phyloP scores from a whole-genome alignment of 1,139 yeast genomes.

The Kodamaea arcana region DNA sequence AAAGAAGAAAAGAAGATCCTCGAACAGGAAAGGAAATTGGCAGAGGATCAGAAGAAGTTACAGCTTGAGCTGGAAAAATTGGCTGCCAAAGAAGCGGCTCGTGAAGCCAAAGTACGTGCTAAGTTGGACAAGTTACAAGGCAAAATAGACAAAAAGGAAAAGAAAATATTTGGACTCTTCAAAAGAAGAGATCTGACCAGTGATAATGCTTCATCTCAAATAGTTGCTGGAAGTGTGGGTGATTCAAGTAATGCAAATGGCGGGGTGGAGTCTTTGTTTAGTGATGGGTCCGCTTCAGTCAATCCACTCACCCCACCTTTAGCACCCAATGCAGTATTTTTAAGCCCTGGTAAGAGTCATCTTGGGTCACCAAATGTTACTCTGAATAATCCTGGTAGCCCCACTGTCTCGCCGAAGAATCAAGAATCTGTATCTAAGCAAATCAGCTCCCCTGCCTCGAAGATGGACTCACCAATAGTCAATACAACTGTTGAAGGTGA shows the following conservation, averaged over 20 bases:
- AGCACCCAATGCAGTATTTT: neutral
- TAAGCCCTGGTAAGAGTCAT: no score
- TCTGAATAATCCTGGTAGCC: no score
- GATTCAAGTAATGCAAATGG: neutral
- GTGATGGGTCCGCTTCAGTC: neutral
- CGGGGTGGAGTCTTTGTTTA: neutral
- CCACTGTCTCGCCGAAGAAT: no score
- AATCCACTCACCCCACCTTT: neutral
- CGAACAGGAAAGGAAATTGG: slow-evolving; percentile 3
- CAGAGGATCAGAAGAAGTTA: slow-evolving; percentile 17
- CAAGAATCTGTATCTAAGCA: no score
- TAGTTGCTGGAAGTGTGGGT: neutral
- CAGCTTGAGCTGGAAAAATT: slow-evolving; percentile 22
- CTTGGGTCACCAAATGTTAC: no score
- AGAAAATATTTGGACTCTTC: slow-evolving; percentile 1
- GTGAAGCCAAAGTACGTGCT: slow-evolving; percentile 6
- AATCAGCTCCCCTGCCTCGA: no score
- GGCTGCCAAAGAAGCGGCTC: slow-evolving; percentile 12
- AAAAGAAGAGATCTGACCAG: neutral
- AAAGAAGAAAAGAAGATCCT: slow-evolving; percentile 28
- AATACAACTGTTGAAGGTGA: no score
- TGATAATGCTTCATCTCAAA: neutral
- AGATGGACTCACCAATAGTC: no score
- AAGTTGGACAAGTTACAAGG: slow-evolving; percentile 3
- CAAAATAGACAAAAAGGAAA: slow-evolving; percentile 3